Evolutionary conservation across 2,329 filamentous ascomycete genomes (phyloP).

Genomic region (Onygenales sp.): DNA sequence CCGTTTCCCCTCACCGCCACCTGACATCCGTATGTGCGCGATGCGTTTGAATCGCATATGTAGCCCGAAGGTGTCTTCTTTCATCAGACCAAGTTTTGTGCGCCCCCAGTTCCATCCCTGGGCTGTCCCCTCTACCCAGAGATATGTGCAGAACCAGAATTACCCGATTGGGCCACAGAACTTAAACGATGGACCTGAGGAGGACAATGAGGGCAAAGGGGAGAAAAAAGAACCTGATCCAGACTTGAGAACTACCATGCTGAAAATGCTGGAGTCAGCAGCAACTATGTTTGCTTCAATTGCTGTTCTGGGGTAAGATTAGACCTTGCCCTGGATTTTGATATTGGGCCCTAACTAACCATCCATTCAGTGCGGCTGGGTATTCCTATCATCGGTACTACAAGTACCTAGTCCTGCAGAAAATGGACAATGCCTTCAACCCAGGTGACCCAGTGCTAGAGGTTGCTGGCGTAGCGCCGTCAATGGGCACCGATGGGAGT

Average conservation of each 20-base stretch:
- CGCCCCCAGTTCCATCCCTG: slow-evolving; percentile 5
- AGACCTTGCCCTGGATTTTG: slow-evolving; percentile 37
- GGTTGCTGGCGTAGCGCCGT: slow-evolving; percentile 51
- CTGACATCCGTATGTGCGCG: neutral
- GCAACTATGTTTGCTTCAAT: slow-evolving; percentile 70
- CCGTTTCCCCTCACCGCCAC: too few relatives aligned
- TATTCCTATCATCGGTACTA: slow-evolving; percentile 76
- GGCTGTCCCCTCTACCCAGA: neutral
- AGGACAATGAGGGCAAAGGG: slow-evolving; percentile 19
- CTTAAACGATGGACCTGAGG: slow-evolving; percentile 18
- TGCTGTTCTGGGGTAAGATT: slow-evolving; percentile 52
- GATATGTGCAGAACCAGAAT: slow-evolving; percentile 12
- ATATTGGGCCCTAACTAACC: slow-evolving; percentile 11
- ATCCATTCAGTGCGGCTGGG: slow-evolving; percentile 44
- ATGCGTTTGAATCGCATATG: slow-evolving; percentile 6
- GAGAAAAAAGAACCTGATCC: slow-evolving; percentile 19
- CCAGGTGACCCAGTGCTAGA: slow-evolving; percentile 86
- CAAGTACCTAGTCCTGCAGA: slow-evolving; percentile 81
- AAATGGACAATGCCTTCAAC: slow-evolving; percentile 86
- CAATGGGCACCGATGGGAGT: slow-evolving; percentile 27
- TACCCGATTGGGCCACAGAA: slow-evolving; percentile 10
- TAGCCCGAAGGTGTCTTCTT: slow-evolving; percentile 2
- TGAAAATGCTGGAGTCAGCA: slow-evolving; percentile 64
- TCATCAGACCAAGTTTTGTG: slow-evolving; percentile 2
- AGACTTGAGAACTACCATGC: slow-evolving; percentile 29